Conservation (phyloP, 768 basidiomycete genomes). For the Omphalotus guepiniiformis region DNA sequence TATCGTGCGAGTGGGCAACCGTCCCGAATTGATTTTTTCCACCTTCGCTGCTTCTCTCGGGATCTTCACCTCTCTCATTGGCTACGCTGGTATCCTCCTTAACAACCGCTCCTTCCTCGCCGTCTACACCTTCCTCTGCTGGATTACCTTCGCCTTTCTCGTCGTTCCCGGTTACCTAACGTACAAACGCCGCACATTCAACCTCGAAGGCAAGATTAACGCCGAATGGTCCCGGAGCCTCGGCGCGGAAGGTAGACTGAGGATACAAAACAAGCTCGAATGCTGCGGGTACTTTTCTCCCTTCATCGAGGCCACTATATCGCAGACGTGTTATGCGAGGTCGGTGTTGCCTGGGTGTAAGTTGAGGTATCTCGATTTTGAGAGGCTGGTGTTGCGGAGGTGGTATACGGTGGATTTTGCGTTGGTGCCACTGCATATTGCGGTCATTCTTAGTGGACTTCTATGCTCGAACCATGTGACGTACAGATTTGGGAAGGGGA, state of each 20-base stretch:
- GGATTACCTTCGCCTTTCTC: conserved; percentile 69
- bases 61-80: conserved; percentile 63
- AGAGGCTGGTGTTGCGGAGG: conserved; percentile 35
- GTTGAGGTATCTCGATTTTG: conserved; percentile 51
- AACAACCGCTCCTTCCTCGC: conserved; percentile 84
- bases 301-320: conserved; percentile 74
- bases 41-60: conserved; percentile 60
- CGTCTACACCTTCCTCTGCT: conserved; percentile 70
- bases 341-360: conserved; percentile 75
- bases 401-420: conserved; percentile 69
- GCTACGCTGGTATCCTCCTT: conserved; percentile 76
- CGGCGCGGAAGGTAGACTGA: conserved; percentile 54
- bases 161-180: conserved; percentile 75
- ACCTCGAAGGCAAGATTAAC: conserved; percentile 80
- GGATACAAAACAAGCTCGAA: conserved; percentile 68
- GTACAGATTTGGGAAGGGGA: conserved; percentile 83
- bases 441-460: conserved; percentile 56
- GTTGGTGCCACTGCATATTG: conserved; percentile 64
- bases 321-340: conserved; percentile 70
- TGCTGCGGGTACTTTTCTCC: conserved; percentile 83
- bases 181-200: conserved; percentile 71
- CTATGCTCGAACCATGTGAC: conserved; percentile 83
- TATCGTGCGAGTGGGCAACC: conserved; percentile 68
- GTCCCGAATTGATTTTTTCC: conserved; percentile 62
- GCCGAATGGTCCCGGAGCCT: conserved; percentile 67